These are phyloP conservation scores for Flaveria brownii DNA, from an alignment of 129 eudicot genomes.

Conservation along the genomic window DNA sequence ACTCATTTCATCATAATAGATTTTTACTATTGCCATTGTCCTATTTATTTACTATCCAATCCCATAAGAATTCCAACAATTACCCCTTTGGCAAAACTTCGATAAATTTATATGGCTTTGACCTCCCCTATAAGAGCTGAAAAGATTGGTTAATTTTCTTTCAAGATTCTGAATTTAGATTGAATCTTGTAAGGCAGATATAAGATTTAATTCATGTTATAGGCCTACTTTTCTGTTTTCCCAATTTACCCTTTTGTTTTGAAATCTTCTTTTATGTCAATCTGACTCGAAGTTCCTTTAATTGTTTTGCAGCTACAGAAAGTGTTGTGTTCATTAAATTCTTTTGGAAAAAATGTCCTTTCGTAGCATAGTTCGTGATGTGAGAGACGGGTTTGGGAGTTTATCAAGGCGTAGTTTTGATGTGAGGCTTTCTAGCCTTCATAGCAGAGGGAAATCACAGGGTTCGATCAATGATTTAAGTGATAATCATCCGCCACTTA, in stretches of 20 bases:
- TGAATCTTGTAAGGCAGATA: constrained; percentile 21
- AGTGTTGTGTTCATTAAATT: constrained; percentile 16
- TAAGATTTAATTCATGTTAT: constrained; percentile 13
- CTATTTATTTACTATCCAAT: not conserved
- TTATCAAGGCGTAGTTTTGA: constrained; percentile 78
- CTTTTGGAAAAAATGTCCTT: constrained; percentile 67
- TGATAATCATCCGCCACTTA: constrained; percentile 56
- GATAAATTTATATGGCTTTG: not conserved
- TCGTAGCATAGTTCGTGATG: constrained; percentile 83
- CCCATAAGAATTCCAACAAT: not conserved
- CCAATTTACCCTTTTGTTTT: not conserved
- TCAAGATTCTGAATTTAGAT: constrained; percentile 17
- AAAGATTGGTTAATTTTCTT: not conserved
- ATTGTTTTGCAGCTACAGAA: constrained; percentile 44
- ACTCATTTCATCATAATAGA: constrained; percentile 2
- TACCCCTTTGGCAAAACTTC: not conserved
- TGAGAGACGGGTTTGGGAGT: constrained; percentile 86
- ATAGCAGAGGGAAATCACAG: constrained; percentile 78
- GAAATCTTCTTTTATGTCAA: constrained; percentile 14
- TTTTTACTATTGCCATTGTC: not conserved
- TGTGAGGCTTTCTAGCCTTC: constrained; percentile 59
- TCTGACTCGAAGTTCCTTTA: constrained; percentile 16
- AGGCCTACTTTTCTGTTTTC: not conserved
- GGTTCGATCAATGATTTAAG: constrained; percentile 62
- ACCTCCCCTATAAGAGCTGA: not conserved